Base-by-base conservation (phyloP, 2,329 filamentous ascomycete genomes). In the Aspergillus felis region DNA sequence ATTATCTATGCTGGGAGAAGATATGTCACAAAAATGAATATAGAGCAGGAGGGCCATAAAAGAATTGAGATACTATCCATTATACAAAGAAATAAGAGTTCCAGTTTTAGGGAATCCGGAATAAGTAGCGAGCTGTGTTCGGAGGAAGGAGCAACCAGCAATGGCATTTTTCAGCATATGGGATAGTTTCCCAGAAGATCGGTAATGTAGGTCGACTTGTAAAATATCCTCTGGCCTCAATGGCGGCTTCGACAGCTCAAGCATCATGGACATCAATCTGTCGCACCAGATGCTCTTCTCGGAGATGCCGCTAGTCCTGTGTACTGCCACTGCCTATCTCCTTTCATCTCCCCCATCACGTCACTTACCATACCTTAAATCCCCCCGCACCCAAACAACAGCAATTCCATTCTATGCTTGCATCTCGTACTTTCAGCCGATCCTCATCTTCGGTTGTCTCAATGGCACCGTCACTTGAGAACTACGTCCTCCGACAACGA, bases 401-500 rank as follows among this genome's bases (percentile, higher is more conserved):
- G 9, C 42, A 2, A 24, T 22, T 27, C 25, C n/a, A 14, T 10
- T n/a, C 27, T 27, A 46, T 57, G 44, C 50, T 32, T 52, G 32
- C 51, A 53, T 46, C 22, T 42, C 29, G 57, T 38, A 35, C 27
- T 22, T 27, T 12, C 41, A 24, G 32, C 8, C 14, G 29, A 38
- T 7, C 6, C 35, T 29, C 35, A 44, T 27, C 47, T 35, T 22
- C 38, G 27, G 41, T 47, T 48, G 48, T 56, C 29, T 57, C 55
- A 60, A 64, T 57, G 50, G 69, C 74, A 68, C 65, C 64, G 20
- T 66, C 64, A 27, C 46, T 63, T 14, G 54, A 56, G 46, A 54
- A 62, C 47, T 62, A 65, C 12, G 54, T 62, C 32, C 63, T 71
- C 51, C 71, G 66, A 38, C 70, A 68, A 44, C 74, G 81, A 58